Base-by-base conservation (phyloP, 306 rosid species). In the Cyclanthera cordifolia region DNA sequence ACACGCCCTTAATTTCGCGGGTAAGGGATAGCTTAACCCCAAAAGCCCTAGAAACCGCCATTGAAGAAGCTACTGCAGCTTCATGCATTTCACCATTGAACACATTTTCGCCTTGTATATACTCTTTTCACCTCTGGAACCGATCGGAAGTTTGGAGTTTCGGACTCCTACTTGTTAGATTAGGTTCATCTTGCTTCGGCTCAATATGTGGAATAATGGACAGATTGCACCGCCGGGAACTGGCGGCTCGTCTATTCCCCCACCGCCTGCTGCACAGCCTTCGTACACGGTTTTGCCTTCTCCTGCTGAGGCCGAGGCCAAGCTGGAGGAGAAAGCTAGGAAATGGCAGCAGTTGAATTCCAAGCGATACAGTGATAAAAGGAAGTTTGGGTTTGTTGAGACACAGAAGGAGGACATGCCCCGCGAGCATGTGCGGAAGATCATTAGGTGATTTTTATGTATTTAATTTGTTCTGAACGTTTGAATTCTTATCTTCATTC, bases 331-430 rank as follows among this genome's bases (percentile, higher is more conserved):
- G 86, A 91, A 91, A 80, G 96, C 96, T 2, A 79, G 97, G 19
- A 91, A 91, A 81, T 91, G 97, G 96, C 97, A 91, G 77, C 96
- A 88, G 72, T 80, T 91, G n/a, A 91, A 88, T 77, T 87, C 96
- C 11, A 91, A 91, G 80, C 89, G 97, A 0, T 91, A 91, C 76
- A 88, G 97, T 63, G 97, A 91, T 58, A 91, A 91, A 79, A 84
- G 97, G 76, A 91, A 91, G 79, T 91, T 91, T n/a, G 96, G 97
- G 2, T 91, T 91, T 45, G 96, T 91, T 9, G 97, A 91, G 87
- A 87, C 97, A 10, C 97, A 91, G 92, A 91, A 91, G 69, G 97
- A 91, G 77, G 97, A 91, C 65, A 91, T 91, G 97, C 97, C 97
- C 67, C 96, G 96, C 0, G 97, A 91, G 72, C 96, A 91, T 60